Evolutionary conservation across 768 basidiomycete species (phyloP).

Genomic region (Suillus clintonianus): DNA sequence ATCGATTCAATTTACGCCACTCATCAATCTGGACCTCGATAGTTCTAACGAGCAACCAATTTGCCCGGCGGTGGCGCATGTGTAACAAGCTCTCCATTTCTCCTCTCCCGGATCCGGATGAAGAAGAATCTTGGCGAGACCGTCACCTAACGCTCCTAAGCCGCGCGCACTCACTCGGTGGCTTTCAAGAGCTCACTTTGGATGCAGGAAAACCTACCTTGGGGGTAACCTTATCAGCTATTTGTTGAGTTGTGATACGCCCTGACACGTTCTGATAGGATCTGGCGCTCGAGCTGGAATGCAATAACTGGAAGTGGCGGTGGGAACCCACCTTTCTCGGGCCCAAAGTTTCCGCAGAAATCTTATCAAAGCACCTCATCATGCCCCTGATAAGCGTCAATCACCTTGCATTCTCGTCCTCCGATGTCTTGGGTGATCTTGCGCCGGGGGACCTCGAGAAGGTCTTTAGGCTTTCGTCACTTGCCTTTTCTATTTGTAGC

Average conservation of each 20-base stretch:
- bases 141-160: slow-evolving; percentile 55
- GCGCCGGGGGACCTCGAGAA: slow-evolving; percentile 65
- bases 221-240: slow-evolving; percentile 43
- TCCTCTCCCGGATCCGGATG: slow-evolving; percentile 31
- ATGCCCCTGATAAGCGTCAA: slow-evolving; percentile 72
- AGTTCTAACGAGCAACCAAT: slow-evolving; percentile 58
- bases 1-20: slow-evolving; percentile 19
- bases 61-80: slow-evolving; percentile 70
- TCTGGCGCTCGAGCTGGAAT: slow-evolving; percentile 61
- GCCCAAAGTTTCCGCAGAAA: slow-evolving; percentile 63
- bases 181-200: slow-evolving; percentile 56
- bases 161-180: slow-evolving; percentile 63
- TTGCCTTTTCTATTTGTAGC: slow-evolving; percentile 4
- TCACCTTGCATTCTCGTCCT: slow-evolving; percentile 66
- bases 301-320: slow-evolving; percentile 68
- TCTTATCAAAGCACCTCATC: slow-evolving; percentile 78
- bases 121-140: slow-evolving; percentile 67
- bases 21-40: slow-evolving; percentile 14
- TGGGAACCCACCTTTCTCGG: slow-evolving; percentile 76
- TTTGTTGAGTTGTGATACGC: slow-evolving; percentile 4
- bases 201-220: slow-evolving; percentile 59
- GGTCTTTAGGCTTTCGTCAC: slow-evolving; percentile 36
- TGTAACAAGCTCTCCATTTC: slow-evolving; percentile 47
- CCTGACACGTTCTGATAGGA: slow-evolving; percentile 48
- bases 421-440: slow-evolving; percentile 57